Percentiles rank a stretch among this genome's conserved stretches.
Evolutionary conservation across 2,329 filamentous ascomycete species (phyloP).

Genomic region (Pleomassaria siparia): DNA sequence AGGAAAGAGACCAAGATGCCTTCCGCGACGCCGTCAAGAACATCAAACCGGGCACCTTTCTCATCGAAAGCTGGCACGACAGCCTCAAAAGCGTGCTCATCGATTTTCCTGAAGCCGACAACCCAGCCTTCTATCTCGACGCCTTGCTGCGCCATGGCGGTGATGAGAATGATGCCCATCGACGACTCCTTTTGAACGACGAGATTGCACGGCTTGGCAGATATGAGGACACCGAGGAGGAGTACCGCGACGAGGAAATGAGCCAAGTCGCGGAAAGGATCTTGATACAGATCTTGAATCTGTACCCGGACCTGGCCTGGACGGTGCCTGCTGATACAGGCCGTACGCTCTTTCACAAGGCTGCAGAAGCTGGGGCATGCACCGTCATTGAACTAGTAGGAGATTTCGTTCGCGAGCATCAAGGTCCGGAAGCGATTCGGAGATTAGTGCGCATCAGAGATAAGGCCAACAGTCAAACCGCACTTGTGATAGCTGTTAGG

Average conservation of each 20-base stretch:
- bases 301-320: slow-evolving; percentile 3
- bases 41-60: not conserved
- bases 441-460: not conserved
- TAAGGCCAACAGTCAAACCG: not conserved
- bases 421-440: not conserved
- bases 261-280: not conserved
- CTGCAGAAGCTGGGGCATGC: slow-evolving; percentile 1
- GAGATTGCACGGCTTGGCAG: slow-evolving; percentile 1
- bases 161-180: not conserved
- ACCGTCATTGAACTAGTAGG: slow-evolving; percentile 1
- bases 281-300: not conserved
- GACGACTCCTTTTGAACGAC: not conserved
- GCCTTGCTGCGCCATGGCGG: not conserved
- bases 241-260: not conserved
- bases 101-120: not conserved
- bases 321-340: not conserved
- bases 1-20: not conserved
- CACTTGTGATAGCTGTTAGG: slow-evolving; percentile 1
- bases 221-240: not conserved
- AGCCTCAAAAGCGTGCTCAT: not conserved
- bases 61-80: slow-evolving; percentile 2
- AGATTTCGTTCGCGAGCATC: not conserved
- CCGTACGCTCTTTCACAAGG: slow-evolving; percentile 2
- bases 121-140: not conserved
- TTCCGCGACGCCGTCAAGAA: not conserved